Evolutionary conservation across 2,329 filamentous ascomycete genomes (phyloP).

Genomic region (Aspergillus calidoustus): DNA sequence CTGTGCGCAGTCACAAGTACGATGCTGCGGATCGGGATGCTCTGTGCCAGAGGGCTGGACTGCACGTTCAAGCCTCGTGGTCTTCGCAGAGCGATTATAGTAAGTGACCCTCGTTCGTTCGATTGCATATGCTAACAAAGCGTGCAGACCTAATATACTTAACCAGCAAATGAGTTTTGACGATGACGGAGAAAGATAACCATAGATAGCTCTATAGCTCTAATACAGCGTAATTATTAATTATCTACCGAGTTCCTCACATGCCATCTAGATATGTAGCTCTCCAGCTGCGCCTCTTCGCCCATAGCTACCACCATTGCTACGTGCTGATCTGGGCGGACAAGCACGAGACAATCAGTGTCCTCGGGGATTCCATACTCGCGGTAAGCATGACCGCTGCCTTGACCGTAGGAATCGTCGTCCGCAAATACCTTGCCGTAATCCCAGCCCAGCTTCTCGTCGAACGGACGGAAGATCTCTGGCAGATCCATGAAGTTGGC

Average conservation of each 20-base stretch:
- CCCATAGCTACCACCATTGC: constrained; percentile 23
- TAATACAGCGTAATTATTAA: background rate
- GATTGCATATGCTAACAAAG: background rate
- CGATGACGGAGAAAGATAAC: background rate
- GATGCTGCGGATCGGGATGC: constrained; percentile 9
- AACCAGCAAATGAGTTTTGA: too few species aligned
- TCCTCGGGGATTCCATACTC: constrained; percentile 21
- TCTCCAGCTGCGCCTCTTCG: background rate
- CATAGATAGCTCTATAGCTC: background rate
- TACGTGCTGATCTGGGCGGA: constrained; percentile 31
- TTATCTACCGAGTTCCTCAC: background rate
- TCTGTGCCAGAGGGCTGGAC: constrained; percentile 8
- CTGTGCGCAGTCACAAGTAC: constrained; percentile 19
- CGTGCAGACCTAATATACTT: background rate
- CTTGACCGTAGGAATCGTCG: background rate
- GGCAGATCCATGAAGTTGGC: constrained; percentile 22
- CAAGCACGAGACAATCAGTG: constrained; percentile 22
- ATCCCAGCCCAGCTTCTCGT: constrained; percentile 22
- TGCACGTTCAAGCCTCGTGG: background rate
- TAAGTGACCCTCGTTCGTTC: background rate
- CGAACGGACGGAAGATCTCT: constrained; percentile 23
- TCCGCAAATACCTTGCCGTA: constrained; percentile 26
- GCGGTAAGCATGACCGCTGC: constrained; percentile 11
- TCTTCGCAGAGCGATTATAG: background rate
- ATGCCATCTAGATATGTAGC: background rate